A percentile compares a stretch with the other conserved stretches of the same genome.
These are phyloP conservation scores for Hexamita inflata DNA, from an alignment of 208 protist species.

Conservation along the genomic window DNA sequence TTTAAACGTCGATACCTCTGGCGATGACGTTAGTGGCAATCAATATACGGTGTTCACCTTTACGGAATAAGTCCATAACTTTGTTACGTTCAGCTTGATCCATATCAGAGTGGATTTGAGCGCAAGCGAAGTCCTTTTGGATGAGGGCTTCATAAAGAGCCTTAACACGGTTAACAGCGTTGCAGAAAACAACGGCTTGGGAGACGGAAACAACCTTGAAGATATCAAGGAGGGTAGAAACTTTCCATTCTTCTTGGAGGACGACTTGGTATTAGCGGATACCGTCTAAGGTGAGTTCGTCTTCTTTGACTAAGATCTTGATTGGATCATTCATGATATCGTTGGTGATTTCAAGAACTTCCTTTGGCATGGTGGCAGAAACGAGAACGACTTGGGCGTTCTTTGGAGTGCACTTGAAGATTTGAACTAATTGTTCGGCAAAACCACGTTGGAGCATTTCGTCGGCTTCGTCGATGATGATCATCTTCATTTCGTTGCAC, in stretches of 20 bases:
- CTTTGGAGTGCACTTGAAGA: neutral
- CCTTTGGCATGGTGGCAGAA: neutral
- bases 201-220: constrained; percentile 67
- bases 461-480: constrained; percentile 1
- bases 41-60: constrained; percentile 76
- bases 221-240: constrained; percentile 80
- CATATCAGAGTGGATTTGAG: constrained; percentile 90
- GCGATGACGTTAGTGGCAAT: constrained; percentile 96
- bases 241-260: constrained; percentile 83
- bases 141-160: constrained; percentile 74
- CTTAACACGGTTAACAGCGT: constrained; percentile 88
- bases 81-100: constrained; percentile 79
- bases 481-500: neutral
- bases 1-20: constrained; percentile 97
- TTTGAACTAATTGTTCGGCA: neutral
- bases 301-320: constrained; percentile 92
- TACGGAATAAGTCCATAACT: constrained; percentile 92
- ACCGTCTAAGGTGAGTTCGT: constrained; percentile 92
- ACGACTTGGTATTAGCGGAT: constrained; percentile 98
- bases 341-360: neutral
- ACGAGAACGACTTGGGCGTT: neutral
- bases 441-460: neutral
- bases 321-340: constrained; percentile 63
- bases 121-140: constrained; percentile 73
- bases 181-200: constrained; percentile 94